Conservation (phyloP, 1,284 basidiomycete species). For the Sanghuangporus baumii region DNA sequence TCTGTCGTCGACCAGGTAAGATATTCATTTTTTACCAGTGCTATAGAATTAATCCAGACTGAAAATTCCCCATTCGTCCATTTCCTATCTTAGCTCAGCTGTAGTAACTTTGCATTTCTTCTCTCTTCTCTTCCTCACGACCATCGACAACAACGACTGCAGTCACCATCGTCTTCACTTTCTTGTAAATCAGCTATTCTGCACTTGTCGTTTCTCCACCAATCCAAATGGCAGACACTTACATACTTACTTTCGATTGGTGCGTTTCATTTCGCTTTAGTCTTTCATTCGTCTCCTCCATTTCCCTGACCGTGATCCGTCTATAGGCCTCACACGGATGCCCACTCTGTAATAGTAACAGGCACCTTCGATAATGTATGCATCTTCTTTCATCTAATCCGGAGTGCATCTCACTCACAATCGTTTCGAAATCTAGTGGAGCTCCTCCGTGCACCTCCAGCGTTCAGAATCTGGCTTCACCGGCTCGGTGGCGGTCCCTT, state of each 20-base stretch:
- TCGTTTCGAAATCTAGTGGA: slow-evolving; percentile 47
- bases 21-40: neutral
- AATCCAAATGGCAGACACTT: slow-evolving; percentile 17
- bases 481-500: slow-evolving; percentile 52
- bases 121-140: slow-evolving; percentile 4
- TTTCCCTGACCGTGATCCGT: slow-evolving; percentile 1
- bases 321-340: slow-evolving; percentile 50
- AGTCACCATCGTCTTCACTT: neutral
- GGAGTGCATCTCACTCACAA: slow-evolving; percentile 10
- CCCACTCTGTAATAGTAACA: slow-evolving; percentile 60
- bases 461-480: slow-evolving; percentile 53
- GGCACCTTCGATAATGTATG: slow-evolving; percentile 75
- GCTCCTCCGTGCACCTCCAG: slow-evolving; percentile 47
- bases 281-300: neutral
- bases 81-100: neutral
- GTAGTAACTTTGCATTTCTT: neutral
- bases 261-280: neutral
- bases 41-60: neutral
- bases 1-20: slow-evolving; percentile 9
- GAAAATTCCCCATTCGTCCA: neutral
- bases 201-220: neutral
- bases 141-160: neutral
- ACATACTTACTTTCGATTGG: slow-evolving; percentile 20
- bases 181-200: neutral
- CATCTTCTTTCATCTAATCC: slow-evolving; percentile 6